phyloP scores from a whole-genome alignment of 2,329 filamentous ascomycete genomes.

The Claviceps humidiphila region DNA sequence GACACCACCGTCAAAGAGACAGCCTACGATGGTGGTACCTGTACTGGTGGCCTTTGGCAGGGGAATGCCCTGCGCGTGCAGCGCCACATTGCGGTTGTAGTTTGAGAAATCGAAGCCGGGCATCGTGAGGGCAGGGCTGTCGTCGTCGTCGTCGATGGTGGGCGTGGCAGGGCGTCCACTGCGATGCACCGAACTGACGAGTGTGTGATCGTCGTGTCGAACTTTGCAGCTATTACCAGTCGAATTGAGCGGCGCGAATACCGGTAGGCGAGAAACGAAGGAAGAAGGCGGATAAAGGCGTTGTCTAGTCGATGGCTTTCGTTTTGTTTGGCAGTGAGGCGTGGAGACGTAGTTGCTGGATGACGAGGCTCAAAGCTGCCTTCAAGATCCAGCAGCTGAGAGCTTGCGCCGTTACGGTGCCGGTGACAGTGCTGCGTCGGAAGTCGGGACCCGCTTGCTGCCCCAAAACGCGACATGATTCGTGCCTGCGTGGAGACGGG shows the following conservation, averaged over 20 bases:
- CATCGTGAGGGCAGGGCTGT: slow-evolving; percentile 44
- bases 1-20: slow-evolving; percentile 89
- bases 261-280: too few relatives aligned
- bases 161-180: neutral
- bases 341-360: slow-evolving; percentile 23
- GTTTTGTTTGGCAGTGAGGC: neutral
- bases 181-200: slow-evolving; percentile 2
- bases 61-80: slow-evolving; percentile 87
- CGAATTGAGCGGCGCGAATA: too few relatives aligned
- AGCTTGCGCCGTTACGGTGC: neutral
- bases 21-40: slow-evolving; percentile 96
- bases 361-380: slow-evolving; percentile 44
- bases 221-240: neutral
- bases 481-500: neutral
- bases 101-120: slow-evolving; percentile 98
- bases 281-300: neutral
- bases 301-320: neutral
- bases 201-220: neutral
- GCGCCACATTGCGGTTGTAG: slow-evolving; percentile 95
- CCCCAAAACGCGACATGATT: neutral
- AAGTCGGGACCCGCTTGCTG: neutral
- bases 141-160: slow-evolving; percentile 3
- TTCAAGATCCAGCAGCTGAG: slow-evolving; percentile 13
- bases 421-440: neutral
- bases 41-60: slow-evolving; percentile 97